These are phyloP conservation scores for Fusarium sp. DNA, from an alignment of 2,329 filamentous ascomycete species.

Conservation along the genomic window DNA sequence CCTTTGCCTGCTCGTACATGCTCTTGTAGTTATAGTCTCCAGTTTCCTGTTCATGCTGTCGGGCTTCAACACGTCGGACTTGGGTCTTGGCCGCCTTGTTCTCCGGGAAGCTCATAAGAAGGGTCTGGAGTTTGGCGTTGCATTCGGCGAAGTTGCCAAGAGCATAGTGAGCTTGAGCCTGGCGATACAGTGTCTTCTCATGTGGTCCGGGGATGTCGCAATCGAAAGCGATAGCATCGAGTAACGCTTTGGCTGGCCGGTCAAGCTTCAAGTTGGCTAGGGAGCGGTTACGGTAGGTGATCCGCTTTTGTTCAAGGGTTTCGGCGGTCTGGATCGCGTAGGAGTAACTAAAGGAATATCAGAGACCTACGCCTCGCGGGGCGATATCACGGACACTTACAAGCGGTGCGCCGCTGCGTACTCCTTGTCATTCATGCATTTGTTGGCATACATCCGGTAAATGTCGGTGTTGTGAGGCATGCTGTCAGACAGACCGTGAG, in stretches of 20 bases:
- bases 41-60: not conserved
- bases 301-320: slow-evolving; percentile 48
- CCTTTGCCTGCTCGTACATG: not conserved
- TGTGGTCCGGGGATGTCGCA: slow-evolving; percentile 38
- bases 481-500: not conserved
- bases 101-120: not conserved
- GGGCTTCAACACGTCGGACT: rapidly evolving
- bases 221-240: slow-evolving; percentile 40
- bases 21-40: not conserved
- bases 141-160: slow-evolving; percentile 54
- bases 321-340: not conserved
- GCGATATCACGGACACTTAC: slow-evolving; percentile 39
- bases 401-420: slow-evolving; percentile 48
- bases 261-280: slow-evolving; percentile 48
- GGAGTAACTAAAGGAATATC: not conserved
- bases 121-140: not conserved
- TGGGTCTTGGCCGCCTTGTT: not conserved
- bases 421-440: slow-evolving; percentile 37
- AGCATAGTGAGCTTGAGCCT: slow-evolving; percentile 58
- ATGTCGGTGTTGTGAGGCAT: not conserved
- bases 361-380: not conserved
- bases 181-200: slow-evolving; percentile 58
- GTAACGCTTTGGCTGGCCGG: slow-evolving; percentile 47
- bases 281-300: slow-evolving; percentile 52
- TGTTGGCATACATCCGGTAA: slow-evolving; percentile 48